A percentile compares a stretch with the other conserved stretches of the same genome.
Conservation (phyloP, 257 asterid species). For the Lycium ferocissimum region DNA sequence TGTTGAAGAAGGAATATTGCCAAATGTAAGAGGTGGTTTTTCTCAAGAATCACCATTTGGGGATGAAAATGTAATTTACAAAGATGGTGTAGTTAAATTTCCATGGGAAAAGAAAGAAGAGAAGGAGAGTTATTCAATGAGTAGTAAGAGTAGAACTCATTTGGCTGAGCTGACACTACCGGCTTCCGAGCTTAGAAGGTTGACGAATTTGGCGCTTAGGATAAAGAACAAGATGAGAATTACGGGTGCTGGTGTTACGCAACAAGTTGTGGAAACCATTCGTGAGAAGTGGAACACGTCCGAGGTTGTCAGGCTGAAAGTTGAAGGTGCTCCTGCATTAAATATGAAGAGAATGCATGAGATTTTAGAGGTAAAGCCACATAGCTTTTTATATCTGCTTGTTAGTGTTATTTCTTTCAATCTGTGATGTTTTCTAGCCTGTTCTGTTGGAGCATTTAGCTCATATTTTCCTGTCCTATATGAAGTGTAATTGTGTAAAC, state of each 20-base stretch:
- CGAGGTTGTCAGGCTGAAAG: slow-evolving; percentile 85
- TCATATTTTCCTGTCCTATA: neutral
- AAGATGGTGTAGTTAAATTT: slow-evolving; percentile 60
- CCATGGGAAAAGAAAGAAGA: slow-evolving; percentile 81
- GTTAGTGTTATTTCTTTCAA: neutral
- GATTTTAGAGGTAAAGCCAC: slow-evolving; percentile 73
- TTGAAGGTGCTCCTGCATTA: slow-evolving; percentile 91
- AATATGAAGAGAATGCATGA: slow-evolving; percentile 93
- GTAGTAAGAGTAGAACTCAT: slow-evolving; percentile 59
- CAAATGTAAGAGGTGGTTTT: slow-evolving; percentile 82
- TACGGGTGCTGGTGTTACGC: slow-evolving; percentile 81
- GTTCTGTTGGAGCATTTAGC: neutral
- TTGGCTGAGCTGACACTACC: slow-evolving; percentile 91
- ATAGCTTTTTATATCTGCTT: slow-evolving; percentile 24
- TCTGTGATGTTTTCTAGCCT: neutral
- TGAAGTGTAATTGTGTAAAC: neutral
- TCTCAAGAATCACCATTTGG: slow-evolving; percentile 64
- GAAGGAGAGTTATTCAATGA: slow-evolving; percentile 52
- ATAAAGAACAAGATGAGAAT: slow-evolving; percentile 72
- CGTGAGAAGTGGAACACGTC: slow-evolving; percentile 83
- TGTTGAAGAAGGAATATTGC: slow-evolving; percentile 84
- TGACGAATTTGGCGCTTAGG: slow-evolving; percentile 72
- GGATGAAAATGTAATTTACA: slow-evolving; percentile 50
- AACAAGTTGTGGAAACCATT: slow-evolving; percentile 76
- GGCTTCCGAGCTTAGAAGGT: slow-evolving; percentile 70